Evolutionary conservation across 108 stramenopile genomes (phyloP), one percentile per base, ranked within the genome.

Genomic region (Discostella stelligeroides): DNA sequence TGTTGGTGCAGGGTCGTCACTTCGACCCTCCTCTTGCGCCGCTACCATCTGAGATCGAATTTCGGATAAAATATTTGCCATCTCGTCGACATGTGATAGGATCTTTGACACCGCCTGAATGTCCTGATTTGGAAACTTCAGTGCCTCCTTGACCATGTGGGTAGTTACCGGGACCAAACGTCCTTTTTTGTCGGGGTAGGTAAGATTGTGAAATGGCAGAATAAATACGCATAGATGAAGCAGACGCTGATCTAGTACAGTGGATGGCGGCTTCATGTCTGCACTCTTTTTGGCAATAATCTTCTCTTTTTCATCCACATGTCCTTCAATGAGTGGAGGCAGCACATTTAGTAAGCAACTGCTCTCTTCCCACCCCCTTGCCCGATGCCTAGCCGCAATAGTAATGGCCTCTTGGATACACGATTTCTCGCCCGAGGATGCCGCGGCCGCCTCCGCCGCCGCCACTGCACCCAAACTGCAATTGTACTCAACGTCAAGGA

Each of bases 81-180:
- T 86, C 27, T 75, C 73, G 66, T 90, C 89, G 27, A 90, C 74
- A 50, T 82, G 59, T 12, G 83, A 58, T 42, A 83, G 51, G 7
- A 91, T 63, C 24, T 60, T 73, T 7, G 63, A 46, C 23, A 91
- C 79, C 47, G 63, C 83, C 49, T 70, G 60, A 15, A 81, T 75
- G 56, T 94, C 90, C 24, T 80, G 83, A 59, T 85, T 84, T 41
- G 86, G 80, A 59, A 88, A 94, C 63, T 94, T 94, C 58, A 94
- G 77, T 14, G 85, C 67, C 48, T 94, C 90, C 56, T 86, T 86
- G 23, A 91, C 79, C 84, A 94, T 88, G 67, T 86, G 88, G 30
- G 85, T 54, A 3, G 79, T 79, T 5, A 91, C 85, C 25, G 62
- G 48, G 13, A 75, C 68, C 11, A 65, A 68, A 20, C 78, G 80